Conservation (phyloP, 2,329 filamentous ascomycete species). For the Aspergillus fumigatiaffinis region DNA sequence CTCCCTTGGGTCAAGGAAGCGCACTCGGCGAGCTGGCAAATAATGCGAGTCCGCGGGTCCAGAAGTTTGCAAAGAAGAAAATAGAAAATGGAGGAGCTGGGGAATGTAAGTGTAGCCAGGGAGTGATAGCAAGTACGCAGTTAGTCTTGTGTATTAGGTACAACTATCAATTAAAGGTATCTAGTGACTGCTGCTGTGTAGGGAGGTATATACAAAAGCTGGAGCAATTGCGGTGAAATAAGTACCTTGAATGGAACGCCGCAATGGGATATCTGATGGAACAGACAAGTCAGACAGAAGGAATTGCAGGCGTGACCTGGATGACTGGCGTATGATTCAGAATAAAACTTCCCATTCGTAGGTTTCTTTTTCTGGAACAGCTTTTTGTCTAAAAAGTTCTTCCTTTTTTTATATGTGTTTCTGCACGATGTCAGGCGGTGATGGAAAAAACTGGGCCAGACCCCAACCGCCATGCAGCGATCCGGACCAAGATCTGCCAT, state of each 20-base stretch:
- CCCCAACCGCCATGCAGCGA: conserved; percentile 18
- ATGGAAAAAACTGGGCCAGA: conserved; percentile 9
- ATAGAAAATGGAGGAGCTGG: background rate
- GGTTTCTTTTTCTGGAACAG: background rate
- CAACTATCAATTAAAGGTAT: background rate
- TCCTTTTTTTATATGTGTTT: background rate
- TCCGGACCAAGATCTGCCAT: conserved; percentile 13
- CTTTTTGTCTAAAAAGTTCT: no score
- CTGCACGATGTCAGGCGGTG: conserved; percentile 15
- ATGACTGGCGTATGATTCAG: background rate
- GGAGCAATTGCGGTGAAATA: conserved; percentile 12
- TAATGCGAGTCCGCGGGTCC: no score
- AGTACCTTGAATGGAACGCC: background rate
- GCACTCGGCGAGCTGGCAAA: no score
- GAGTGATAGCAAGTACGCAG: background rate
- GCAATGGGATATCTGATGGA: conserved; percentile 1
- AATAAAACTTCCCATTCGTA: background rate
- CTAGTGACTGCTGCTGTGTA: background rate
- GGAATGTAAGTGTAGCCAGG: background rate
- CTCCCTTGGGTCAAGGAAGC: no score
- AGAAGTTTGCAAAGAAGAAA: background rate
- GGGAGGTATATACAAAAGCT: background rate
- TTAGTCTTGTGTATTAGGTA: background rate
- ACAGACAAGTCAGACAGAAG: conserved; percentile 3
- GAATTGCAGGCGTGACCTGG: conserved; percentile 6